Evolutionary conservation across 176 grass and related monocot genomes (phyloP).

Genomic region (Chloris gayana): DNA sequence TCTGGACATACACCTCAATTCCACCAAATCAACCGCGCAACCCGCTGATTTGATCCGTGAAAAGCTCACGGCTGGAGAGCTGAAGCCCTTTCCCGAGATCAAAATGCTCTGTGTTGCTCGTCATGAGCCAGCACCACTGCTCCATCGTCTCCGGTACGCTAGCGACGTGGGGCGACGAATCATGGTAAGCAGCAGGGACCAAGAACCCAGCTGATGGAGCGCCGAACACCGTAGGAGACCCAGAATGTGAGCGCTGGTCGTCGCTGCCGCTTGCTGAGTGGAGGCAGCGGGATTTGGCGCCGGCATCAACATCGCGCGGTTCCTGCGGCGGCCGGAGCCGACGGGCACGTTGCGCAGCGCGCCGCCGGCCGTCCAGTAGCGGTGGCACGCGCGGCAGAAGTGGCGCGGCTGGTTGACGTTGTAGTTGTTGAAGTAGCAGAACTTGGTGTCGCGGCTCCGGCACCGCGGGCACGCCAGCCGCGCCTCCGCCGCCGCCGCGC

Average conservation of each 20-base stretch:
- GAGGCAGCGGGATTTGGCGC: not conserved
- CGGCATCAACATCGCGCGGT: constrained; percentile 28
- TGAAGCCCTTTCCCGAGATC: constrained; percentile 10
- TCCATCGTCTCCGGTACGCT: not conserved
- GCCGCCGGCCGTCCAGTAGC: constrained; percentile 90
- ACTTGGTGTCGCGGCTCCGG: constrained; percentile 72
- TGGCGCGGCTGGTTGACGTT: constrained; percentile 76
- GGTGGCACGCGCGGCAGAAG: constrained; percentile 82
- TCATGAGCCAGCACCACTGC: constrained; percentile 30
- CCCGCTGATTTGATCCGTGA: too few relatives aligned
- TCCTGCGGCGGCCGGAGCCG: constrained; percentile 66
- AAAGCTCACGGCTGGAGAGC: too few relatives aligned
- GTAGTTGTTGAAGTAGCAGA: constrained; percentile 90
- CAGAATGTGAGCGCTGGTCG: not conserved
- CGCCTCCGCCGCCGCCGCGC: constrained; percentile 26
- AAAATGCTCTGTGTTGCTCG: not conserved
- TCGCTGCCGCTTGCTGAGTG: not conserved
- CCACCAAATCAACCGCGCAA: too few relatives aligned
- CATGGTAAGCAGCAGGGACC: not conserved
- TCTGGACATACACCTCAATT: too few relatives aligned
- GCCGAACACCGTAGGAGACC: not conserved
- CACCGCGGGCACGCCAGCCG: constrained; percentile 66
- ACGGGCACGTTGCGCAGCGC: constrained; percentile 80
- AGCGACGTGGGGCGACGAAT: not conserved
- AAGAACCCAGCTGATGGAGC: not conserved